Evolutionary conservation across 1,284 basidiomycete species (phyloP).

Genomic region (Puccinia triticina): DNA sequence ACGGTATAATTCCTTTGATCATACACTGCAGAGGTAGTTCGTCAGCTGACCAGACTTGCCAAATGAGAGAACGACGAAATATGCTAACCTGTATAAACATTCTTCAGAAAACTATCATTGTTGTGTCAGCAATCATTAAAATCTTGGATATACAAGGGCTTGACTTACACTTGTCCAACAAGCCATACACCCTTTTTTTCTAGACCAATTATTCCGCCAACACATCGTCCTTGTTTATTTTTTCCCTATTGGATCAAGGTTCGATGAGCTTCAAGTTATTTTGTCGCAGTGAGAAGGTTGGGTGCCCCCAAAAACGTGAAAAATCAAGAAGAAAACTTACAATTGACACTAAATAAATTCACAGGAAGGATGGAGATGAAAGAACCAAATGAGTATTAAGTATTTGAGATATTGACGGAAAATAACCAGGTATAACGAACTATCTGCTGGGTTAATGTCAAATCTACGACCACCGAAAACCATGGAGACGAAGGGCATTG

Average conservation of each 20-base stretch:
- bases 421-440: not conserved
- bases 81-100: slow-evolving; percentile 44
- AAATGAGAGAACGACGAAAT: not conserved
- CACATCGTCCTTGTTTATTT: slow-evolving; percentile 20
- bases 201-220: slow-evolving; percentile 36
- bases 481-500: slow-evolving; percentile 20
- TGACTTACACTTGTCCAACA: slow-evolving; percentile 43
- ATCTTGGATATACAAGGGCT: not conserved
- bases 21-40: slow-evolving; percentile 10
- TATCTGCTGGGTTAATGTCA: slow-evolving; percentile 36
- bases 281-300: not conserved
- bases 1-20: slow-evolving; percentile 46
- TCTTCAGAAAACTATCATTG: slow-evolving; percentile 33
- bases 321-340: not conserved
- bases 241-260: slow-evolving; percentile 9
- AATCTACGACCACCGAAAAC: slow-evolving; percentile 39
- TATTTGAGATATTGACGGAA: not conserved
- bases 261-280: not conserved
- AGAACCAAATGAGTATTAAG: not conserved
- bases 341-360: slow-evolving; percentile 33
- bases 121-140: not conserved
- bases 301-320: not conserved
- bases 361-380: not conserved
- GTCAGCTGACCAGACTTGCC: not conserved
- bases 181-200: slow-evolving; percentile 32